These are phyloP conservation scores for Yamadazyma dendronema DNA, from an alignment of 1,139 yeast genomes.

Conservation along the genomic window DNA sequence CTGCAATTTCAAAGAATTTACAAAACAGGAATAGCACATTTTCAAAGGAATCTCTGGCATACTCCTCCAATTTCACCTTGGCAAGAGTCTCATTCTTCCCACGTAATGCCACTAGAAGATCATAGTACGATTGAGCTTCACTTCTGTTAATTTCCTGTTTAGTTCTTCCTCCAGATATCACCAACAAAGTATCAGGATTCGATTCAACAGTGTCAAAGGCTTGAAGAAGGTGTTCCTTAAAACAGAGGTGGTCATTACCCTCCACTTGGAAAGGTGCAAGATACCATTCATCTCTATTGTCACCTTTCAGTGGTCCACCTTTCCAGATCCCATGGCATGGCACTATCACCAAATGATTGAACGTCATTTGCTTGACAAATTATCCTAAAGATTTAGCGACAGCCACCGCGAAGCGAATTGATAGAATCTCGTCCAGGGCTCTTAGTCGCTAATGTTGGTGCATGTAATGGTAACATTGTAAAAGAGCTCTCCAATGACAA, in stretches of 20 bases:
- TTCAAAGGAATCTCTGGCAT: constrained; percentile 80
- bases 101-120: constrained; percentile 24
- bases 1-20: constrained; percentile 49
- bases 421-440: too few relatives aligned
- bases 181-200: constrained; percentile 31
- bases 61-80: constrained; percentile 52
- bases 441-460: constrained; percentile 22
- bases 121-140: constrained; percentile 61
- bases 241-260: constrained; percentile 65
- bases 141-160: constrained; percentile 54
- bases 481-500: constrained; percentile 68
- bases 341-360: constrained; percentile 44
- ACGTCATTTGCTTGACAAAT: constrained; percentile 1
- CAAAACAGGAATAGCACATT: constrained; percentile 66
- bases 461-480: constrained; percentile 56
- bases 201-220: constrained; percentile 33
- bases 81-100: constrained; percentile 13
- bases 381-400: neutral
- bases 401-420: too few relatives aligned
- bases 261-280: constrained; percentile 66
- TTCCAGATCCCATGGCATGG: constrained; percentile 75
- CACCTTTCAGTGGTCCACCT: constrained; percentile 18
- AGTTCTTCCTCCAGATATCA: constrained; percentile 77
- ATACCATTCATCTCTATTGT: constrained; percentile 52
- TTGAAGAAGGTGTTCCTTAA: constrained; percentile 57